Conservation (phyloP, 371 early-diverging fungal genomes). For the Blakeslea trispora region DNA sequence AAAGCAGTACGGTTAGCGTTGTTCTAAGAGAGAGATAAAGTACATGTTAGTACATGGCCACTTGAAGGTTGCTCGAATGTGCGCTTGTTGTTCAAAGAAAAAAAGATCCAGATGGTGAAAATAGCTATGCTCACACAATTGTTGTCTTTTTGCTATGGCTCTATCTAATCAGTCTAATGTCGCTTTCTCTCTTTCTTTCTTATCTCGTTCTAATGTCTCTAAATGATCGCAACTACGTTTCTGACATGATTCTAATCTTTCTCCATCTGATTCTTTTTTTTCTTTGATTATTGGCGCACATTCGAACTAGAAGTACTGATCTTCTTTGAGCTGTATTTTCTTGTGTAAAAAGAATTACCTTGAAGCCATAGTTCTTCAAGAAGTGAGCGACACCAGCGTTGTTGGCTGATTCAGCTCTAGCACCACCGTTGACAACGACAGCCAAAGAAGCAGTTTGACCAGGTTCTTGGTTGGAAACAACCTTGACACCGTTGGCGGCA, state of each 20-base stretch:
- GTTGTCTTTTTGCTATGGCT: no score
- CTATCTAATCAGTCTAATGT: no score
- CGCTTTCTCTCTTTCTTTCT: no score
- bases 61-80: background rate
- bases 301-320: no score
- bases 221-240: no score
- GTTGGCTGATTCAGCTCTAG: conserved; percentile 76
- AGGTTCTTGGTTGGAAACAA: conserved; percentile 61
- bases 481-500: conserved; percentile 61
- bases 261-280: no score
- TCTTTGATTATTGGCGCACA: background rate
- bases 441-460: conserved; percentile 82
- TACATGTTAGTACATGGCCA: background rate
- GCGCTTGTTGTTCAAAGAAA: no score
- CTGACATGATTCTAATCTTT: no score
- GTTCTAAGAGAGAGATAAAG: conserved; percentile 50
- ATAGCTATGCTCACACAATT: no score
- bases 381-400: conserved; percentile 87
- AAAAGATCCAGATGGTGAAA: no score
- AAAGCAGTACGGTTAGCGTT: conserved; percentile 83
- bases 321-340: background rate
- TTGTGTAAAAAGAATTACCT: conserved; percentile 69
- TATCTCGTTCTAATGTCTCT: no score
- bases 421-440: conserved; percentile 88
- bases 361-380: conserved; percentile 90